Conservation (phyloP, 2,329 filamentous ascomycete species). For the Celoporthe dispersa region DNA sequence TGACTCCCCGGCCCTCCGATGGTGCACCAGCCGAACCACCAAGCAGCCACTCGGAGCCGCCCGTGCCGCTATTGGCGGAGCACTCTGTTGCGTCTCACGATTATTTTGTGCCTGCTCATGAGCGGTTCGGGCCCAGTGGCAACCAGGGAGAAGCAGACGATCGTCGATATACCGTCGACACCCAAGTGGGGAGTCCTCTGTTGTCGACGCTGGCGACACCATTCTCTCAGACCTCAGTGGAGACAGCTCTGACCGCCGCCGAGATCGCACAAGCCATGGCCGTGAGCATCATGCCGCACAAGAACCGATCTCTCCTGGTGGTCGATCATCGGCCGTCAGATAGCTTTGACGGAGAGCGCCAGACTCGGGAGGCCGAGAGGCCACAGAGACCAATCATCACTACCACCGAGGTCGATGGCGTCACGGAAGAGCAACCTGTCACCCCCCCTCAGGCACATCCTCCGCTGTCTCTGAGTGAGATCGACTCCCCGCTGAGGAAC, state of each 20-base stretch:
- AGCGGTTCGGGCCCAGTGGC: constrained; percentile 41
- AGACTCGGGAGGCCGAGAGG: constrained; percentile 26
- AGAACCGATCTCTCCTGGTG: constrained; percentile 67
- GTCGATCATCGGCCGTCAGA: constrained; percentile 61
- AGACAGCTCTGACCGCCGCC: constrained; percentile 62
- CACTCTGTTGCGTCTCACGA: constrained; percentile 42
- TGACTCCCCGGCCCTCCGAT: constrained; percentile 34
- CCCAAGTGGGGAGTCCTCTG: constrained; percentile 53
- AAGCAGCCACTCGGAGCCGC: constrained; percentile 14
- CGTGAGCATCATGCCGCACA: constrained; percentile 65
- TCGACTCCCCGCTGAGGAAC: constrained; percentile 66
- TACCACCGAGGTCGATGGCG: constrained; percentile 44
- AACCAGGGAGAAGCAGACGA: constrained; percentile 28
- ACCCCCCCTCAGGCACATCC: constrained; percentile 61
- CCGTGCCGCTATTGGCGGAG: constrained; percentile 35
- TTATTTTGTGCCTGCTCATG: constrained; percentile 39
- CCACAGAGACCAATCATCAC: constrained; percentile 43
- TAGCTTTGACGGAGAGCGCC: constrained; percentile 43
- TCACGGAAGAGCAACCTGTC: constrained; percentile 40
- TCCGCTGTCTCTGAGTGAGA: constrained; percentile 53
- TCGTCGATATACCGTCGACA: constrained; percentile 41
- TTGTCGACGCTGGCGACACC: constrained; percentile 63
- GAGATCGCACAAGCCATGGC: constrained; percentile 67
- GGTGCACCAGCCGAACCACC: constrained; percentile 15
- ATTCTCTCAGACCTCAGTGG: constrained; percentile 65